Evolutionary conservation across 352 stramenopile species (phyloP).

Genomic region (Globisporangium paddicum): DNA sequence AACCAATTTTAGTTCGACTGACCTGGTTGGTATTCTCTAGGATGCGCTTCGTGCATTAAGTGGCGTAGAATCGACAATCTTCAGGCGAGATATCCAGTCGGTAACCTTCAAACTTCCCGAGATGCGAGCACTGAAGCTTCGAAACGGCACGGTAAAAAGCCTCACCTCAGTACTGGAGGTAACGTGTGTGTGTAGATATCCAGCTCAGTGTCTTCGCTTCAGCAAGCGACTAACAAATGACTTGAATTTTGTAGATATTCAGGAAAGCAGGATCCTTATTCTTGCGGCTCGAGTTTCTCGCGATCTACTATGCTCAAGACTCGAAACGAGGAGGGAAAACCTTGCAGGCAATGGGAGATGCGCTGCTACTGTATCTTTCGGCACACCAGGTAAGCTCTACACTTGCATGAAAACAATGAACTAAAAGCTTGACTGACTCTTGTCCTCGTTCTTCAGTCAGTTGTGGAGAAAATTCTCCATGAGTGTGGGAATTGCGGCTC

Average conservation of each 20-base stretch:
- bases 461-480: neutral
- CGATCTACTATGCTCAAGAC: slow-evolving; percentile 61
- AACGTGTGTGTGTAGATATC: neutral
- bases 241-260: slow-evolving; percentile 28
- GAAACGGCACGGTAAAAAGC: slow-evolving; percentile 28
- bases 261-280: slow-evolving; percentile 42
- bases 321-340: slow-evolving; percentile 54
- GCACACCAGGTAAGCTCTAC: slow-evolving; percentile 35
- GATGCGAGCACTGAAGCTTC: slow-evolving; percentile 35
- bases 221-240: neutral
- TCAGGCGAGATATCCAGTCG: slow-evolving; percentile 30
- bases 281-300: slow-evolving; percentile 59
- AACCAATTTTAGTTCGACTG: neutral
- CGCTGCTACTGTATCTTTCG: slow-evolving; percentile 43
- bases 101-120: slow-evolving; percentile 43
- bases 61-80: slow-evolving; percentile 62
- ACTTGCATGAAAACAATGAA: no score
- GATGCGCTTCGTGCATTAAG: slow-evolving; percentile 50
- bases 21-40: slow-evolving; percentile 18
- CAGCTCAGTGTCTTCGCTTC: neutral
- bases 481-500: slow-evolving; percentile 11
- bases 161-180: slow-evolving; percentile 49
- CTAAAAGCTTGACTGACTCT: neutral
- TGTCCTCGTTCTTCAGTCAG: neutral
- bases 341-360: slow-evolving; percentile 50